A percentile compares a stretch with the other conserved stretches of the same genome.
Conservation (phyloP, 371 early-diverging fungal species). For the Rhizomucor pusillus region DNA sequence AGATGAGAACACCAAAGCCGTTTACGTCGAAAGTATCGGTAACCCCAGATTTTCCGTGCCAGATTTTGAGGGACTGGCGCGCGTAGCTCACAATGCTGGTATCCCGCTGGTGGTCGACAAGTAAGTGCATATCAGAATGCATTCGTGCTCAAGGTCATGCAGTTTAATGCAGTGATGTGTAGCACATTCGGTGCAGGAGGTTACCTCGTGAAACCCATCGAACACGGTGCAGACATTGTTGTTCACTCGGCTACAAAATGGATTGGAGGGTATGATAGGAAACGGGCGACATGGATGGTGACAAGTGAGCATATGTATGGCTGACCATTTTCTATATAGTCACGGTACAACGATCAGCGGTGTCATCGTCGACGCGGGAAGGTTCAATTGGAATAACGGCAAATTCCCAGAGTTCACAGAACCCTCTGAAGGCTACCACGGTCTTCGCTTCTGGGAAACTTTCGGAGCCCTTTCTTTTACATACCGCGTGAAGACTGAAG, state of each 20-base stretch:
- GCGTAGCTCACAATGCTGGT: constrained; percentile 77
- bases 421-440: constrained; percentile 83
- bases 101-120: constrained; percentile 90
- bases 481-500: constrained; percentile 76
- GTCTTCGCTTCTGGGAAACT: constrained; percentile 80
- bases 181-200: constrained; percentile 94
- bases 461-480: constrained; percentile 74
- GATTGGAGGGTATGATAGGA: constrained; percentile 66
- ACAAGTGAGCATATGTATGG: neutral
- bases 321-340: constrained; percentile 29
- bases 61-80: constrained; percentile 78
- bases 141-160: neutral
- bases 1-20: constrained; percentile 82
- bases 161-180: constrained; percentile 13
- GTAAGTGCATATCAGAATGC: constrained; percentile 19
- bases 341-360: constrained; percentile 86
- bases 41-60: constrained; percentile 85
- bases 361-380: constrained; percentile 78
- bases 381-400: constrained; percentile 86
- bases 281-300: neutral
- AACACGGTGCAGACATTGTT: constrained; percentile 91
- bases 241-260: constrained; percentile 90
- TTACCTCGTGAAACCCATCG: constrained; percentile 80
- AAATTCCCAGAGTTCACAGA: constrained; percentile 85
- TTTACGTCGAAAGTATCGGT: constrained; percentile 86